Evolutionary conservation across 352 stramenopile species (phyloP).

Genomic region (Phytophthora pini): DNA sequence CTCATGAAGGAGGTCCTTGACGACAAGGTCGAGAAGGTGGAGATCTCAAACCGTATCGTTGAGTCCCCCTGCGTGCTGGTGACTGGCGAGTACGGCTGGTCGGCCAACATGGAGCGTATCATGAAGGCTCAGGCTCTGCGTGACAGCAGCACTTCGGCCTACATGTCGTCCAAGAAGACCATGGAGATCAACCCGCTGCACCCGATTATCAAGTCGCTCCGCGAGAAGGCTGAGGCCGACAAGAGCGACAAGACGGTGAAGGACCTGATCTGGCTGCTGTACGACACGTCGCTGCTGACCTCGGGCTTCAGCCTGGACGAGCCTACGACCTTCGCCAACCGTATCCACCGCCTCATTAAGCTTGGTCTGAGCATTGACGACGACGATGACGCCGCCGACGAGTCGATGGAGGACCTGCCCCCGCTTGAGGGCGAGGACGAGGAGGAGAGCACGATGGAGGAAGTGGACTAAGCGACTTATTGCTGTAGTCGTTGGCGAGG

Average conservation of each 20-base stretch:
- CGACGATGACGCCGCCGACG: constrained; percentile 94
- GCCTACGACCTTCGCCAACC: constrained; percentile 98
- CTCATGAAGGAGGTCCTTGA: constrained; percentile 99
- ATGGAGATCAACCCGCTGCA: constrained; percentile 99
- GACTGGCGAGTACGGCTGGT: constrained; percentile 99
- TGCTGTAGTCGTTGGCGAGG: constrained; percentile 15
- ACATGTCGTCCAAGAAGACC: constrained; percentile 99
- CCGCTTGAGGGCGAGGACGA: constrained; percentile 96
- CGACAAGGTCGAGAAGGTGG: constrained; percentile 99
- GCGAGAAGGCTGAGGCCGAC: constrained; percentile 98
- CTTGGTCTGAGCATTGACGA: constrained; percentile 99
- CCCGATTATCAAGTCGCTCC: constrained; percentile 98
- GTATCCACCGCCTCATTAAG: constrained; percentile 99
- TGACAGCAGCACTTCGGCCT: constrained; percentile 96
- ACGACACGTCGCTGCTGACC: constrained; percentile 99
- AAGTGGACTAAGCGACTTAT: constrained; percentile 94
- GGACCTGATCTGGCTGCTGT: constrained; percentile 99
- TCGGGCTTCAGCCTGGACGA: constrained; percentile 99
- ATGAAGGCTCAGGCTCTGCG: constrained; percentile 99
- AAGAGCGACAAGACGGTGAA: constrained; percentile 99
- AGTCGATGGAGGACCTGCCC: constrained; percentile 97
- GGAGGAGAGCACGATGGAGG: constrained; percentile 98
- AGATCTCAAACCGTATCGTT: constrained; percentile 98
- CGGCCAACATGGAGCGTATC: constrained; percentile 99
- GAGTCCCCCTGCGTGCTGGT: constrained; percentile 99